Base-by-base conservation (phyloP, 1,139 yeast species). In the Scheffersomyces lignicola region DNA sequence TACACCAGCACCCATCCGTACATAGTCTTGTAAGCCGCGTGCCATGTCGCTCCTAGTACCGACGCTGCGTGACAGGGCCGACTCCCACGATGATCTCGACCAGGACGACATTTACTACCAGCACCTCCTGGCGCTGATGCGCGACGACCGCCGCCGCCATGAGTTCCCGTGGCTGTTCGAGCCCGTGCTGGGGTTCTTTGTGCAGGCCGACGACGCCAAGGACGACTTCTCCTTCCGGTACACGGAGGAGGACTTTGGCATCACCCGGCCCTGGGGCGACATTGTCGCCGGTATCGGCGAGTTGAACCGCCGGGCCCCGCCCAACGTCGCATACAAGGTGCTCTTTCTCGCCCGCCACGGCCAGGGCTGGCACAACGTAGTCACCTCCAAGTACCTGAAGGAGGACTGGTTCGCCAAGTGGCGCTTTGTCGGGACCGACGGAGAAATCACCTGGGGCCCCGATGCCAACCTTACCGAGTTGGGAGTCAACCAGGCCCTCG, bases 271-370 rank as follows among this genome's bases (percentile, higher is more conserved):
- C 1, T 82, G 88, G 88, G 43, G 48, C 1, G 58, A 64, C 7
- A 51, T 77, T 9, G 36, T 60, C 2, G 34, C 35, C 0, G 56
- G 65, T 17, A 39, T 81, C 10, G 41, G 54, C 0, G 40, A 52
- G 7, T 56, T 78, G 41, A 76, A 78, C 42, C 42, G 40, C 1
- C 18, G 43, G 2, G 54, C 68, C 3, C 54, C 50, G 1, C 43
- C 34, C 1, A 60, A 69, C 35, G 70, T 58, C 22, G 51, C 51
- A 15, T 79, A 80, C 54, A 83, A 82, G 52, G 52, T 83, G 28
- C 44, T 83, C 5, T 70, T 79, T 35, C 61, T 82, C 34, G 89
- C 86, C 1, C 67, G 95, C 40, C 94, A 85, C 49, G 94, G 94
- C 6, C 85, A 84, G 56, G 94, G 94, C 0, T 77, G 66, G 57